These are phyloP conservation scores for Colletotrichum acutatum DNA, from an alignment of 2,329 filamentous ascomycete genomes.

Conservation along the genomic window DNA sequence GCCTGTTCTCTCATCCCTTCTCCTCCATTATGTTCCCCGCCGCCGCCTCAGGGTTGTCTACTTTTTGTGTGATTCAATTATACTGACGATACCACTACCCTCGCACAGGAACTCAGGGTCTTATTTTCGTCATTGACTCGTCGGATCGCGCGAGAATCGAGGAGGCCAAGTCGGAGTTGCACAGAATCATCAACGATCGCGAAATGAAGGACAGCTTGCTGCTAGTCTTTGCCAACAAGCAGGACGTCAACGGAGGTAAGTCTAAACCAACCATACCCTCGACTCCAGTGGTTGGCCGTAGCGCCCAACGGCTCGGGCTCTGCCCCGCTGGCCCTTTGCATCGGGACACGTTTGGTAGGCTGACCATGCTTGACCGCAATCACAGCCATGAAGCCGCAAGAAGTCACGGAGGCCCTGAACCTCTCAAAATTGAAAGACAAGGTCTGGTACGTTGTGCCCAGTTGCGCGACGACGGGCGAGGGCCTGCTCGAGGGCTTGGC, in stretches of 20 bases:
- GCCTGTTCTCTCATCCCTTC: constrained; percentile 15
- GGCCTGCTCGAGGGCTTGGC: constrained; percentile 84
- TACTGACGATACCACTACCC: constrained; percentile 1
- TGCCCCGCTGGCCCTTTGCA: neutral
- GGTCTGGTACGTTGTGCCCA: constrained; percentile 87
- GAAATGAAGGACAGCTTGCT: constrained; percentile 97
- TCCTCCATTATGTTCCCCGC: constrained; percentile 8
- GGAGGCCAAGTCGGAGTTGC: constrained; percentile 91
- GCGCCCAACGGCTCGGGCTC: neutral
- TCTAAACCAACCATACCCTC: neutral
- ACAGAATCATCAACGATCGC: constrained; percentile 96
- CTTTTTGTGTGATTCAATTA: neutral
- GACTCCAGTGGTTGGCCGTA: neutral
- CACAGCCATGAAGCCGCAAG: constrained; percentile 81
- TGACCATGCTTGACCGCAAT: constrained; percentile 3
- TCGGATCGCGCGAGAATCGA: constrained; percentile 92
- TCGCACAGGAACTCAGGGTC: constrained; percentile 84
- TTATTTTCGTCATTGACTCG: constrained; percentile 99
- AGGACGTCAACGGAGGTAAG: constrained; percentile 86
- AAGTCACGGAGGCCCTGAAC: constrained; percentile 82
- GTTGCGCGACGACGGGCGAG: constrained; percentile 83
- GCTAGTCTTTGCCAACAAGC: constrained; percentile 98
- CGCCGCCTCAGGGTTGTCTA: too few relatives aligned
- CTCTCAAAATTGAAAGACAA: constrained; percentile 83
- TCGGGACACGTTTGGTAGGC: neutral